These are phyloP conservation scores for Xylariaceae sp. DNA, from an alignment of 2,329 filamentous ascomycete genomes.

Conservation along the genomic window DNA sequence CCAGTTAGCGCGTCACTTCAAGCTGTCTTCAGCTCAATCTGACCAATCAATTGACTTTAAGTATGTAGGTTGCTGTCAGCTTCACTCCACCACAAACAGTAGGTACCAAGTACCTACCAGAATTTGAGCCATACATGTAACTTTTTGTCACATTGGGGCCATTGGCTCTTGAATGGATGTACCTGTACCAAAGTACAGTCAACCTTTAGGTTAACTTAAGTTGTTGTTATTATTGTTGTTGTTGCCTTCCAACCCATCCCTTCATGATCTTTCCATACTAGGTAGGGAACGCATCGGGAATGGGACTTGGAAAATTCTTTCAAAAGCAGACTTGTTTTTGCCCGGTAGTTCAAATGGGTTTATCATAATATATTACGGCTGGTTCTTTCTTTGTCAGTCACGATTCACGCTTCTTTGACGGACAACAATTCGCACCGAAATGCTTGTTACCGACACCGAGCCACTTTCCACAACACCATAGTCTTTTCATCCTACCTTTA, in stretches of 20 bases:
- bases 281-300: conserved; percentile 17
- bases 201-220: too few relatives aligned
- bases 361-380: conserved; percentile 11
- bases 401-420: conserved; percentile 7
- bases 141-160: too few relatives aligned
- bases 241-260: conserved; percentile 15
- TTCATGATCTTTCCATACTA: conserved; percentile 23
- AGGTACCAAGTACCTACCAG: conserved; percentile 35
- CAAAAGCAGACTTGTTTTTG: conserved; percentile 10
- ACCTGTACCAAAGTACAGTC: too few relatives aligned
- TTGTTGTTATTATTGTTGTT: conserved; percentile 16
- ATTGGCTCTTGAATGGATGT: too few relatives aligned
- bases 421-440: conserved; percentile 12
- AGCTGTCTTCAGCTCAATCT: conserved; percentile 21
- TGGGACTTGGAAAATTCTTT: conserved; percentile 20
- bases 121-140: too few relatives aligned
- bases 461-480: too few relatives aligned
- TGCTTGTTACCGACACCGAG: conserved; percentile 11
- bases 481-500: conserved; percentile 4
- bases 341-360: conserved; percentile 14
- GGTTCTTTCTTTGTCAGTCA: conserved; percentile 4
- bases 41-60: conserved; percentile 35
- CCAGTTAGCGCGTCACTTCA: conserved; percentile 30
- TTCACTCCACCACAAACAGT: conserved; percentile 38
- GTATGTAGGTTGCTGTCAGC: conserved; percentile 16